Percentiles rank a stretch among this genome's conserved stretches.
Conservation (phyloP, 1,284 basidiomycete genomes). For the Afroboletus lepidellus region DNA sequence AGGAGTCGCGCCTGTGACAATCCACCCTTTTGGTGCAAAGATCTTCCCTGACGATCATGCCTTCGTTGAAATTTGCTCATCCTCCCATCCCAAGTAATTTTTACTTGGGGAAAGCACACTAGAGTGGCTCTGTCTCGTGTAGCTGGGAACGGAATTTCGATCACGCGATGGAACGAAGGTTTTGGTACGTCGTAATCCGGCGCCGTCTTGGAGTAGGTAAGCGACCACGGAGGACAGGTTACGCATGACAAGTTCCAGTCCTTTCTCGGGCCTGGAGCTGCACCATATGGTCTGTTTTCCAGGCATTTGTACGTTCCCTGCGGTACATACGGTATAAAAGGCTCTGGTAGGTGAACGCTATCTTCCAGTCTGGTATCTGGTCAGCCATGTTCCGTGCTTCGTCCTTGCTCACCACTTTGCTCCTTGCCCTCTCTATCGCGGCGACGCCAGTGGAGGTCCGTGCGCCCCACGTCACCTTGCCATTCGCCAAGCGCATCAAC, state of each 20-base stretch:
- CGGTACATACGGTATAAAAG: slow-evolving; percentile 20
- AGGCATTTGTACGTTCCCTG: background rate
- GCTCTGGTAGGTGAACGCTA: background rate
- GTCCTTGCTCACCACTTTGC: slow-evolving; percentile 40
- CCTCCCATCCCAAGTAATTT: background rate
- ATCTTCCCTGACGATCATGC: no score
- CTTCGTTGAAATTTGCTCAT: no score
- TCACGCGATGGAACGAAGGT: background rate
- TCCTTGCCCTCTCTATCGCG: slow-evolving; percentile 47
- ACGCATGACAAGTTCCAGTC: slow-evolving; percentile 7
- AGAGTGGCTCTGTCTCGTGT: no score
- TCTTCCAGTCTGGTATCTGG: slow-evolving; percentile 5
- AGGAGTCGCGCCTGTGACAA: background rate
- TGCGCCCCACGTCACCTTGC: slow-evolving; percentile 42
- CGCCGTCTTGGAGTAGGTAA: background rate
- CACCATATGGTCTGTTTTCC: slow-evolving; percentile 17
- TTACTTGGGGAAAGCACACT: no score
- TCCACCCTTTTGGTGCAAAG: background rate
- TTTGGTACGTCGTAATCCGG: background rate
- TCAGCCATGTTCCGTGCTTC: slow-evolving; percentile 31
- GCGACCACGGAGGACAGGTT: slow-evolving; percentile 8
- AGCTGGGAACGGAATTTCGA: slow-evolving; percentile 4
- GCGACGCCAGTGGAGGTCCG: slow-evolving; percentile 45
- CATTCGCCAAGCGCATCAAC: slow-evolving; percentile 51
- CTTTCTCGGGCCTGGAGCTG: background rate